Evolutionary conservation across 1,139 yeast species (phyloP), one percentile per base, ranked within the genome.

Genomic region (Diutina neorugosa): DNA sequence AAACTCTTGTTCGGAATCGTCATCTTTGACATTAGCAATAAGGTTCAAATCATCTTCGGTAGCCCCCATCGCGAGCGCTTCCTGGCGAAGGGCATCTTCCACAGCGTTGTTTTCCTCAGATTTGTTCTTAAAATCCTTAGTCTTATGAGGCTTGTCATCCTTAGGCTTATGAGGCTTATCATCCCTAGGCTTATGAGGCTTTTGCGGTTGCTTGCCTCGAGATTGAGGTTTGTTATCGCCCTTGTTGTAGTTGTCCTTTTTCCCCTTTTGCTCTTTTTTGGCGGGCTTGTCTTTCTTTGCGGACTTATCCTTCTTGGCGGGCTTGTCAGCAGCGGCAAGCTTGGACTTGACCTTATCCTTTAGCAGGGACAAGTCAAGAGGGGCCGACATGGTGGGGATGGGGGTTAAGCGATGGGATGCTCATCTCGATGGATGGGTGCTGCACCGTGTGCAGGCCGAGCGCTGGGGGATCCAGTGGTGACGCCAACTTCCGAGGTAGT

Each of bases 61-160:
- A 9, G 90, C 93, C 23, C 91, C 91, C 21, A 84, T 67, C 18
- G 67, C 76, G 27, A 84, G 65, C 1, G 93, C 94, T 69, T 84
- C 93, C 58, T 81, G 5, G 11, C 51, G 42, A 16, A 46, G 23
- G 5, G 25, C 42, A n/a, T 31, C 42, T 12, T 31, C 4, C 8
- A 20, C 9, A 2, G 42, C 51, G 4, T 16, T 20, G 18, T 47
- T 34, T 12, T 34, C 48, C 7, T 51, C 54, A 19, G 21, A 37
- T 4, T 44, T 25, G 16, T 44, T 23, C 18, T 23, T 23, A 14
- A 23, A 21, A 37, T 37, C 44, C 42, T 44, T 47, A 54, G 46
- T 53, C 55, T 37, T 55, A 6, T 59, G 52, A 34, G 52, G 53
- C 43, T 53, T 44, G 31, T 34, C n/a, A 7, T 52, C 51, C 43